Evolutionary conservation across 1,284 basidiomycete species (phyloP), one percentile per base, ranked within the genome.

Genomic region (Microbotryum scabiosae): DNA sequence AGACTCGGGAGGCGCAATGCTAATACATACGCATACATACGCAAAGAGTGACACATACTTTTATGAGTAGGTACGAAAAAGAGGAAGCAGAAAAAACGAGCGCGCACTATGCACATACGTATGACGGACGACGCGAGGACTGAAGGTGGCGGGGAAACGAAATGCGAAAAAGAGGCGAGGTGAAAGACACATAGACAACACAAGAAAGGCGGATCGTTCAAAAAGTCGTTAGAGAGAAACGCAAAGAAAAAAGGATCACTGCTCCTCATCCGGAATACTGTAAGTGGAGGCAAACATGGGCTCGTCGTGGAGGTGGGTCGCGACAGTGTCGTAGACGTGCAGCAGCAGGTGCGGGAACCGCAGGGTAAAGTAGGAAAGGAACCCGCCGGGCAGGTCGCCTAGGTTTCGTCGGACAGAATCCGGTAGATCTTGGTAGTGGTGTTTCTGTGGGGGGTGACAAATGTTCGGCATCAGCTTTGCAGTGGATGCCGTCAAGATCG

Each of bases 381-480:
- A 98, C 14, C 93, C 93, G 65, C 88, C 86, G 0, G 96, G 94
- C 79, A 97, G 85, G 5, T 86, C 78, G 9, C 93, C 93, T 16
- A 97, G 79, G 73, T 88, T 84, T 59, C 86, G 82, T 74, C 90
- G 91, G 47, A 92, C 87, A 62, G 86, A 84, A 59, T 91, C 88
- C 2, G 92, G 92, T 23, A 97, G 78, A 74, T 94, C 91, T 77
- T 97, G 94, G 73, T 96, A 97, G 74, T 98, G 94, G 70, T 98
- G 88, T 87, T 94, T 97, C 91, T 93, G 72, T 44, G 51, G 16
- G 50, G 26, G 50, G 23, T 18, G 46, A 66, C n/a, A 72, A 59
- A 48, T 12, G 28, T 55, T 47, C 30, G 12, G 47, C 25, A 21
- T 7, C 4, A 41, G 18, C 32, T 9, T 41, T 32, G 5, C 10